These are phyloP conservation scores for Globisporangium camurandrum DNA, from an alignment of 352 stramenopile genomes.

Conservation along the genomic window DNA sequence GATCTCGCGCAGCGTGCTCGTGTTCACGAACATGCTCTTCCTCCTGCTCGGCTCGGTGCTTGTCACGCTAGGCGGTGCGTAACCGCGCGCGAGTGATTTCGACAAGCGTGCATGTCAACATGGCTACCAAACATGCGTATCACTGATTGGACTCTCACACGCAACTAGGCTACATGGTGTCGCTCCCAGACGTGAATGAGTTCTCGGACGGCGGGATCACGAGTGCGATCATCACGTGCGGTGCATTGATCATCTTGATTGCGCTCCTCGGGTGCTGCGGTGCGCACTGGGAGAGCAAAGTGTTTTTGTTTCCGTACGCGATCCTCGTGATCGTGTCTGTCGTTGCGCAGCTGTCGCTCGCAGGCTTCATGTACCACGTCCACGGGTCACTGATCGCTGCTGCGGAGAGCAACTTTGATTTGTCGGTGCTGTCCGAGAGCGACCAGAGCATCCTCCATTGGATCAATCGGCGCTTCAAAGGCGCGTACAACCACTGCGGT, in stretches of 20 bases:
- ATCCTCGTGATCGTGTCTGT: conserved; percentile 74
- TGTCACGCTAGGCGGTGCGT: conserved; percentile 65
- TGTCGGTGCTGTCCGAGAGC: conserved; percentile 36
- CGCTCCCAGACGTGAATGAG: conserved; percentile 66
- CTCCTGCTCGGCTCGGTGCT: conserved; percentile 74
- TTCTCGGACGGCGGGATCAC: conserved; percentile 76
- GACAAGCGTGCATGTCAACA: too few species aligned
- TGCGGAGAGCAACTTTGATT: conserved; percentile 62
- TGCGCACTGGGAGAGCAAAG: conserved; percentile 81
- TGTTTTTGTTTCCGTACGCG: conserved; percentile 79
- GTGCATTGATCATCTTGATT: conserved; percentile 70
- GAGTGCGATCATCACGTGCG: conserved; percentile 74
- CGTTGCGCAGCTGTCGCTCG: conserved; percentile 66
- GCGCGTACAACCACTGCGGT: conserved; percentile 65
- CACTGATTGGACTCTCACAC: too few species aligned
- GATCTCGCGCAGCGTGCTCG: conserved; percentile 67
- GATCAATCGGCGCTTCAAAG: conserved; percentile 75
- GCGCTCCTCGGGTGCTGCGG: conserved; percentile 71
- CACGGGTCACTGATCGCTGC: conserved; percentile 62
- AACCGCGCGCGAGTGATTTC: too few species aligned
- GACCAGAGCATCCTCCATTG: conserved; percentile 64
- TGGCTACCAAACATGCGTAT: too few species aligned
- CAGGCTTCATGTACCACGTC: conserved; percentile 75
- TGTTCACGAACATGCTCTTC: conserved; percentile 88
- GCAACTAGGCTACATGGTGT: conserved; percentile 76